phyloP scores from a whole-genome alignment of 2,329 filamentous ascomycete genomes.

The Ascochyta rabiei region DNA sequence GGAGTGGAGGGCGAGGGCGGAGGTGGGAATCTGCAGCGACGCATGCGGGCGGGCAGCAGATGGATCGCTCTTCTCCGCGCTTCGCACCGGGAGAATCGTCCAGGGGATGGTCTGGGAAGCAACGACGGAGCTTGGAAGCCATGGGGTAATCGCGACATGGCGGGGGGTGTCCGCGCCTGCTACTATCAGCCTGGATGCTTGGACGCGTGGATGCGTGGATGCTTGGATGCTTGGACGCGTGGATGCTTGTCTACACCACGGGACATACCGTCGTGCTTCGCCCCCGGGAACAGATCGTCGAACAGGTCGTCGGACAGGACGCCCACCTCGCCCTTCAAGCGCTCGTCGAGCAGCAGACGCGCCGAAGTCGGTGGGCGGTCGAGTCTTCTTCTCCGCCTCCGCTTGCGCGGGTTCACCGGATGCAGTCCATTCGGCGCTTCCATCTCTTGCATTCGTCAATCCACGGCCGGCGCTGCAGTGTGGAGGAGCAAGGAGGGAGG shows the following conservation, averaged over 20 bases:
- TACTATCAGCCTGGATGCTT: background rate
- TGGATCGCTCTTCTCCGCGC: conserved; percentile 39
- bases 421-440: conserved; percentile 38
- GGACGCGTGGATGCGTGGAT: too few relatives aligned
- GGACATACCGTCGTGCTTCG: conserved; percentile 25
- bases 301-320: conserved; percentile 87
- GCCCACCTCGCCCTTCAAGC: conserved; percentile 83
- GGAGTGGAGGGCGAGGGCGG: conserved; percentile 74
- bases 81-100: conserved; percentile 81
- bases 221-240: background rate
- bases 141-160: conserved; percentile 76
- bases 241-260: too few relatives aligned
- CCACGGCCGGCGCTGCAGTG: background rate
- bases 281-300: conserved; percentile 73
- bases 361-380: conserved; percentile 79
- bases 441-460: conserved; percentile 27
- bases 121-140: conserved; percentile 63
- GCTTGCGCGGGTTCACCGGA: conserved; percentile 51
- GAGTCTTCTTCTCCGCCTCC: conserved; percentile 59
- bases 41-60: conserved; percentile 64
- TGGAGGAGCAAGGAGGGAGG: background rate
- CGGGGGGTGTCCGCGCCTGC: conserved; percentile 39
- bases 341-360: conserved; percentile 81
- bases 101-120: conserved; percentile 70
- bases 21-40: conserved; percentile 78